Evolutionary conservation across 2,329 filamentous ascomycete species (phyloP), one percentile per base, ranked within the genome.

Genomic region (Pseudocercospora cruenta): DNA sequence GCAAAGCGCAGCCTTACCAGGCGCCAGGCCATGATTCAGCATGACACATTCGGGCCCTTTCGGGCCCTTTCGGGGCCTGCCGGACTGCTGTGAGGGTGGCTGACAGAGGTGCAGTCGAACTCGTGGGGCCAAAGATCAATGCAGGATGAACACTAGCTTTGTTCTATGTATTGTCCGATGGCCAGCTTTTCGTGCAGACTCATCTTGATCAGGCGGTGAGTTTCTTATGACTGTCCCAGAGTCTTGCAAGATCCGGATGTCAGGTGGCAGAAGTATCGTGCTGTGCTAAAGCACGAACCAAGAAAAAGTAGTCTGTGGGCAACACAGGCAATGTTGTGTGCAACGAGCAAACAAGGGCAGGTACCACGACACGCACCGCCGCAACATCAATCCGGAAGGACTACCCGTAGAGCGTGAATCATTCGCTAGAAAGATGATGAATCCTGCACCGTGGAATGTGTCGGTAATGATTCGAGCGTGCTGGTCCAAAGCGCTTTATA

Each of bases 341-440:
- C 16, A n/a, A 59, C 57, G 33, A 28, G 33, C 31, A 59, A 59
- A 59, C 57, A 59, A 59, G 57, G 51, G 21, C 26, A 31, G 4
- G 24, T 55, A 5, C 24, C 22, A 55, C 51, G 12, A 26, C 16
- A n/a, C 14, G 51, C 51, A 31, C 22, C 10, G 21, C 26, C 16
- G 10, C 22, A n/a, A n/a, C 51, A 16, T 26, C 26, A 55, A 55
- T n/a, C 8, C 24, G 26, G 51, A 19, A 55, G 22, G 51, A 31
- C 21, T 28, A 55, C 16, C 22, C 51, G 24, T 26, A 31, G 26
- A 24, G 24, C 6, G 39, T 43, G 8, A 43, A 43, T 19, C 16
- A 8, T 43, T 43, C 39, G 39, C 8, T 43, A 2, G 4, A 8
- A 2, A 4, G n/a, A 19, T 43, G 39, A 7, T 43, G 39, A 19